These are phyloP conservation scores for Fusarium miscanthi DNA, from an alignment of 2,329 filamentous ascomycete species.

Conservation along the genomic window DNA sequence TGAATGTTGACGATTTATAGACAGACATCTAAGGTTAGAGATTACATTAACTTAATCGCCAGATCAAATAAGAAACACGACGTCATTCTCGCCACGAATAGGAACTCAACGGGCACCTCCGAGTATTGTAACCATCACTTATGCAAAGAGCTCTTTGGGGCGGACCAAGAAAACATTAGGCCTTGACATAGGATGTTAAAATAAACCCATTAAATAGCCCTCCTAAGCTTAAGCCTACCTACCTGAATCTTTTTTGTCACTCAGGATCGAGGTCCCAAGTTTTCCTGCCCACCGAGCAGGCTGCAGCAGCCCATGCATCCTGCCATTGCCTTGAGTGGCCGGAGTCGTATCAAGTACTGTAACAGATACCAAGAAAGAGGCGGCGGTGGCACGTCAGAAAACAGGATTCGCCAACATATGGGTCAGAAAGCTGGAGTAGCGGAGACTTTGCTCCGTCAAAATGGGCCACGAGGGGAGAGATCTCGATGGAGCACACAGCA, in stretches of 20 bases:
- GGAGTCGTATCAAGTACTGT: background rate
- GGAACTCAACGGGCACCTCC: constrained; percentile 16
- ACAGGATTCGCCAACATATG: background rate
- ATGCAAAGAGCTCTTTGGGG: background rate
- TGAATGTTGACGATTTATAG: background rate
- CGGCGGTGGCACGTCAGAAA: constrained; percentile 18
- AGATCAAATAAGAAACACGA: background rate
- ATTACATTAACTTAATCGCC: too few relatives aligned
- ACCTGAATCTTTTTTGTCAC: background rate
- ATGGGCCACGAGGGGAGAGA: constrained; percentile 24
- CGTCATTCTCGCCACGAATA: constrained; percentile 1
- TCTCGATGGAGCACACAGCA: constrained; percentile 31
- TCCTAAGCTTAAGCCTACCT: too few relatives aligned
- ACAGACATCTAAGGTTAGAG: background rate
- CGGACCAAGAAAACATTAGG: background rate
- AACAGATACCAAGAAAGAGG: constrained; percentile 4
- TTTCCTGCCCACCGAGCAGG: background rate
- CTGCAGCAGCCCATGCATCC: constrained; percentile 4
- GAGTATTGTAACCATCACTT: background rate
- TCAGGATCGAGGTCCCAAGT: background rate
- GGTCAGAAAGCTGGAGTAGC: background rate
- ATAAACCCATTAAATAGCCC: too few relatives aligned
- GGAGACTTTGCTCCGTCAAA: constrained; percentile 32
- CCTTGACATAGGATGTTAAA: background rate
- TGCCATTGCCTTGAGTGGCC: constrained; percentile 5